Base-by-base conservation (phyloP, 306 rosid genomes). In the Elaeagnus macrophylla region DNA sequence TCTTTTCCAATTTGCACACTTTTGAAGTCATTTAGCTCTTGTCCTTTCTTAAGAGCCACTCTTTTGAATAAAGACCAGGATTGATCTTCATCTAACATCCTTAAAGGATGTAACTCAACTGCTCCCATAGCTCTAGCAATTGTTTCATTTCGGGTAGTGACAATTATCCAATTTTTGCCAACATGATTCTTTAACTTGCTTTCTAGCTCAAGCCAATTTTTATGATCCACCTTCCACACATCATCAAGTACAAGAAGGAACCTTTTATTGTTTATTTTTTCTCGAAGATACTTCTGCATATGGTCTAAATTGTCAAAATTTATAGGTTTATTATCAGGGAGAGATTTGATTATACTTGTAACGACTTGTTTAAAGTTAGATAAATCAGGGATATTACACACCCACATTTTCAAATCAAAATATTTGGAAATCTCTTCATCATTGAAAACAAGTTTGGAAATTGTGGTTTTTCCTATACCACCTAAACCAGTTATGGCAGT, bases 401-500 rank as follows among this genome's bases (percentile, higher is more conserved):
- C 55, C 65, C 56, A 60, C 0, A 17, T 17, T 36, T 20, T n/a
- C 18, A 6, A 10, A 6, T 37, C 56, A 39, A 48, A 39, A 60
- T 37, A 45, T 1, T 5, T 3, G 37, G 1, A 19, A 9, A 60
- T 37, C 14, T 1, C 25, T 3, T 39, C 37, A 19, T 39, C 45
- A 6, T 48, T 18, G 36, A 37, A 47, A 2, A 49, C 54, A 2
- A 1, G 3, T 2, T 12, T n/a, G 0, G 38, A 45, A 49, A 60
- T 12, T 13, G 46, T 15, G 14, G 65, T 49, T 18, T 49, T 60
- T 5, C 56, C 56, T 8, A 15, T 12, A 17, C 65, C 65, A 6
- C 15, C 48, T 11, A 60, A 20, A 25, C 73, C 6, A 73, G 9
- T 5, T 5, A 39, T 49, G 37, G 65, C 11, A 37, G 49, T 39